phyloP scores from a whole-genome alignment of 495 filamentous ascomycete genomes.

The Aspergillus ostianus region DNA sequence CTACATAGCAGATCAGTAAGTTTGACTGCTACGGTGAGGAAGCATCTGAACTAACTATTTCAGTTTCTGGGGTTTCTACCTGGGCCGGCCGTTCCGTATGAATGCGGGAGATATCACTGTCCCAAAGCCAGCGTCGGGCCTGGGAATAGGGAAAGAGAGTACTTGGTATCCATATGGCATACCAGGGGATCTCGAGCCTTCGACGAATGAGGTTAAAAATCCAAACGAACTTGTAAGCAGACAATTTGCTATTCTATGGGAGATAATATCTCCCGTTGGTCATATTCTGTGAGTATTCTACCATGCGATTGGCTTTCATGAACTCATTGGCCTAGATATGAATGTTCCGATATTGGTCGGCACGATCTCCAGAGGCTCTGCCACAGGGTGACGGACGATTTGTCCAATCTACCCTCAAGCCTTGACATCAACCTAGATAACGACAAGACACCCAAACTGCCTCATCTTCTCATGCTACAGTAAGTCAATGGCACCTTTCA shows the following conservation, averaged over 20 bases:
- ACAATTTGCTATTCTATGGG: constrained; percentile 48
- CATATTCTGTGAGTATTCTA: constrained; percentile 43
- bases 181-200: constrained; percentile 18
- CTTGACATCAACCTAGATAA: constrained; percentile 43
- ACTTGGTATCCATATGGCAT: constrained; percentile 47
- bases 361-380: constrained; percentile 45
- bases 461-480: constrained; percentile 52
- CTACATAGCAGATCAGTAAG: constrained; percentile 51
- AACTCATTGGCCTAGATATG: constrained; percentile 34
- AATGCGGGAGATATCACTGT: constrained; percentile 47
- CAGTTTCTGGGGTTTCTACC: constrained; percentile 52
- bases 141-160: constrained; percentile 33
- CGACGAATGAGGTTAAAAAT: constrained; percentile 30
- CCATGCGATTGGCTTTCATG: background rate
- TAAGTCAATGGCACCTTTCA: constrained; percentile 20
- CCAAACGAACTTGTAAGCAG: constrained; percentile 42
- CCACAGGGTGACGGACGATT: constrained; percentile 42
- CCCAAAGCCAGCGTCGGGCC: constrained; percentile 40
- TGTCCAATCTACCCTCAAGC: constrained; percentile 42
- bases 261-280: constrained; percentile 47
- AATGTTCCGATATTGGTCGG: constrained; percentile 43
- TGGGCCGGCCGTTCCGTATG: constrained; percentile 47
- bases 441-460: constrained; percentile 35
- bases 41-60: too few relatives aligned
- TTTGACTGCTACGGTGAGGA: too few relatives aligned